Conservation (phyloP, 192 early-diverging fungal species). For the Tieghemiomyces parasiticus region DNA sequence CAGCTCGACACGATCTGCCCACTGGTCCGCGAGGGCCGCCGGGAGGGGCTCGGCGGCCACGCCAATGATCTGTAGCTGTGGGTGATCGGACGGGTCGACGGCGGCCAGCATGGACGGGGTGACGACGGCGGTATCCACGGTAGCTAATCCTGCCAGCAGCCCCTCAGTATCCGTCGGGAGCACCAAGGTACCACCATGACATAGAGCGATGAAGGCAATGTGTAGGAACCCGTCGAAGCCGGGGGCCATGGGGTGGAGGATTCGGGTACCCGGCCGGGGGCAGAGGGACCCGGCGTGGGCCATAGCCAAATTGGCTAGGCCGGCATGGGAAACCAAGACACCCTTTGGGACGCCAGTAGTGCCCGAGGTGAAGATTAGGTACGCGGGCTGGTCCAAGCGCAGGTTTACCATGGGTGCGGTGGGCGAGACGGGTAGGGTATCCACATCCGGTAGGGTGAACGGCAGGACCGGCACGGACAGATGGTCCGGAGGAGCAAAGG, state of each 20-base stretch:
- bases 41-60: neutral
- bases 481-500: too few relatives aligned
- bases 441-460: neutral
- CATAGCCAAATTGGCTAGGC: neutral
- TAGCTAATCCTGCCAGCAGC: neutral
- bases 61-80: neutral
- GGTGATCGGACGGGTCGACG: neutral
- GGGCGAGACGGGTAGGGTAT: neutral
- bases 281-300: neutral
- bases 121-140: neutral
- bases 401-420: neutral
- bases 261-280: neutral
- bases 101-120: conserved; percentile 1
- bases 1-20: neutral
- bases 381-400: neutral
- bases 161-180: neutral
- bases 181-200: conserved; percentile 4
- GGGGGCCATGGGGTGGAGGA: neutral
- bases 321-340: neutral
- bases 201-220: neutral
- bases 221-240: neutral
- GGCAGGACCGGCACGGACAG: too few relatives aligned
- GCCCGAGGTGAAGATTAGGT: conserved; percentile 5
- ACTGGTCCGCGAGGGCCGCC: neutral
- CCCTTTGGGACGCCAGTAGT: conserved; percentile 8